Base-by-base conservation (phyloP, 208 protist genomes). In the Leishmania guyanensis region DNA sequence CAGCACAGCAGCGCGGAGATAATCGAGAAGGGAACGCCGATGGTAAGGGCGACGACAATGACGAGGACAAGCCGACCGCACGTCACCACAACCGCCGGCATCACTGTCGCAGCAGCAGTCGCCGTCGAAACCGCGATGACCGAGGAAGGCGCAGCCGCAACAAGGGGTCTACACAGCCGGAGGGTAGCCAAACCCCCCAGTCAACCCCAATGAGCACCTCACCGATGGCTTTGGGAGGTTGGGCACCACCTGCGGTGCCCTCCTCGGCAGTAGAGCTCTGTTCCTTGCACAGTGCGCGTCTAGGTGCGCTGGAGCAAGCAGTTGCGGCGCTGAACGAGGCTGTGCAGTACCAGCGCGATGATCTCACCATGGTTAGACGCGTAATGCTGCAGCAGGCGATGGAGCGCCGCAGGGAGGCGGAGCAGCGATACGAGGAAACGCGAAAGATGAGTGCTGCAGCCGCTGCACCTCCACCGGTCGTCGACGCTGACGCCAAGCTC, bases 351-450 rank as follows among this genome's bases (percentile, higher is more conserved):
- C 94, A 97, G 80, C 91, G 93, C 46, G 91, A 97, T 51, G 94
- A 97, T 85, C 71, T 97, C 54, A 90, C 90, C 29, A 90, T 95
- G 89, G 93, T 97, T 60, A 96, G 95, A 82, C 86, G 89, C n/a
- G 83, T 96, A 78, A 88, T 97, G 39, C 84, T 97, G 17, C 94
- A 96, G 78, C 92, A 97, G 83, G 89, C 90, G 39, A 82, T 81
- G 64, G 87, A 92, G 78, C 80, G 87, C 5, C 90, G 92, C 17
- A 86, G 89, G 14, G 93, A 93, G 75, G 71, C 87, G n/a, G 90
- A 93, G 72, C 79, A 78, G 50, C 86, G 82, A 43, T 68, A 83
- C 54, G 82, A 86, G 51, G 81, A 85, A 68, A 79, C 65, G 80
- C 83, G 78, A 39, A 69, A 51, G 68, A 53, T 75, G 64, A 80